Evolutionary conservation across 495 filamentous ascomycete species (phyloP), one percentile per base, ranked within the genome.

Genomic region (Penicillium maclennaniae): DNA sequence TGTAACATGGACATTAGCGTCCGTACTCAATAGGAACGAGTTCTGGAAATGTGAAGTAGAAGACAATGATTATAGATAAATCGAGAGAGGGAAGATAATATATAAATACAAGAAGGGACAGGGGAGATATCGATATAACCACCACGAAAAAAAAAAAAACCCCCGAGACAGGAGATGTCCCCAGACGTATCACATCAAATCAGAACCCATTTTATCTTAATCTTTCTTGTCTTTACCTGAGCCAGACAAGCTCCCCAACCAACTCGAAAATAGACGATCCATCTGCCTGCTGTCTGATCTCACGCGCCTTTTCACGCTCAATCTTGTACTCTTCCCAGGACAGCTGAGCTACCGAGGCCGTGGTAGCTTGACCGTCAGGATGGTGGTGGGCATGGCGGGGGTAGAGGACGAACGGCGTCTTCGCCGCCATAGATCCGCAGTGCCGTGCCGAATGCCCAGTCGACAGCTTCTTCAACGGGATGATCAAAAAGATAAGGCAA

Each of bases 401-500:
- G 70, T n/a, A 73, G 47, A 12, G 69, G 63, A 19, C 61, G 61
- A 7, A 80, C 73, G n/a, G 76, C 77, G 37, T 75, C 68, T 47
- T 84, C 79, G 1, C 91, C 89, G 6, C 85, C 89, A 56, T 87
- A 79, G 3, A 77, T 58, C 59, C 83, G 78, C 54, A 95, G 87
- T 0, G 78, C 87, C 56, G 83, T 87, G 47, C 93, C 86, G 75
- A 98, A 97, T 8, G 75, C 65, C 88, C 87, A 96, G 60, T 97
- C 92, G 3, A 95, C 86, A 0, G 86, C 90, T 49, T 88, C 76
- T 68, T 97, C 93, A 21, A 98, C 89, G 9, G 93, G 92, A 63
- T 96, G 81, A 61, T 98, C 93, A 65, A 97, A 98, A 38, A 97
- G 64, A 50, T 79, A 91, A 0, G 93, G 93, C 42, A 98, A 72